Evolutionary conservation across 352 stramenopile species (phyloP), one percentile per base, ranked within the genome.

Genomic region (Phytophthora citrophthora): DNA sequence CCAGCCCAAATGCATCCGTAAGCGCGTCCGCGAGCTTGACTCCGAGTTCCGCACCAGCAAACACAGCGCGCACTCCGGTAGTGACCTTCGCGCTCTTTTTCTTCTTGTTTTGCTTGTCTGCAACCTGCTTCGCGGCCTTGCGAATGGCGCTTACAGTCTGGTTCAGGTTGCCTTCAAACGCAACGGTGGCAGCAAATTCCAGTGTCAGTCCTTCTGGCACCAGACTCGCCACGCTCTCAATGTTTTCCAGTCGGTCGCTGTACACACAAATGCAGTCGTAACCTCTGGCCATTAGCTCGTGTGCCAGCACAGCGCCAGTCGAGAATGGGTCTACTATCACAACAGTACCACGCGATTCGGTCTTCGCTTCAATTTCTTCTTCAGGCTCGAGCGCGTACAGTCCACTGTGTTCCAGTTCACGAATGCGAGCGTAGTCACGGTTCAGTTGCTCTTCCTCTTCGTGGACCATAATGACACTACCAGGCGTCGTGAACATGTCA

Each of bases 261-360:
- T 95, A 95, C 5, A 95, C 82, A 41, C 88, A 95, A 48, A 94
- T 90, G 59, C 88, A 95, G 32, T 95, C 88, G 70, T 96, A 98
- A 31, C 94, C 95, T 45, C 90, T 83, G 38, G 79, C 79, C 62
- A 88, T 88, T 48, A 98, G 90, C 64, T 95, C 85, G 48, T 98
- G 91, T 16, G 93, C 96, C 11, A 99, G 77, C 41, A 99, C 81
- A 26, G 94, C 97, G 49, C 96, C 97, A 31, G 96, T 98, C 5
- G 91, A 98, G 70, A 99, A 99, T 2, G 96, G 95, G 68, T 98
- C 94, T 23, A 99, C 94, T 16, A 99, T 80, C 24, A 98, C 86
- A 1, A 98, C 95, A 11, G 93, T 79, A 39, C 90, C 87, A 27
- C 83, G 86, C 5, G 51, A 13, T 34, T 56, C 58, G 4, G 13